Evolutionary conservation across 345 rosid species (phyloP), one percentile per base, ranked within the genome.

Genomic region (Populus tremula): DNA sequence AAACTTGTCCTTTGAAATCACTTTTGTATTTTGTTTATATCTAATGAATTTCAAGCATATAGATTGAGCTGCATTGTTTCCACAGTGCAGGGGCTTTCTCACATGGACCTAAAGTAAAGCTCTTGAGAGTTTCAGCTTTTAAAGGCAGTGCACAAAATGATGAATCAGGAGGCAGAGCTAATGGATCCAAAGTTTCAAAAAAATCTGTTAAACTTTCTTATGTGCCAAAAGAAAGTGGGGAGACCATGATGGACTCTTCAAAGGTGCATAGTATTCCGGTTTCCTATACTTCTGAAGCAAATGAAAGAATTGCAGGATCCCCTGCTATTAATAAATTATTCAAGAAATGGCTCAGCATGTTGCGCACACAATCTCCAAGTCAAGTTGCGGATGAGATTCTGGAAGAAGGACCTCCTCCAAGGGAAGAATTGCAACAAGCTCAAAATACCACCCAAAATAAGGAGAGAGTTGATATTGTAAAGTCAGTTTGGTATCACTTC

Each of bases 271-370:
- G 85, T 80, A 82, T 85, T 70, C 90, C 90, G 5, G 76, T 91
- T 86, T 84, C 94, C 41, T 92, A 84, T 87, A 85, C 91, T 35
- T 87, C 93, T 2, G 88, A 89, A 77, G 78, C 89, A 67, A 90
- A 86, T 36, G 93, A 87, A 67, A 82, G 88, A 31, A 67, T 88
- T 67, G 76, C 81, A 67, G 91, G 89, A 39, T 90, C 93, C 11
- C 90, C 91, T 64, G 93, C 94, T 84, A 90, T 92, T 75, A 92
- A 87, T 67, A 89, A 81, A 73, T 85, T 91, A 74, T 94, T 94
- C 82, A 91, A 88, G 87, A 92, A 91, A 82, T 92, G 97, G 98
- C 82, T 92, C 80, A 87, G 85, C 78, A 72, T 89, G 82, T 73
- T 90, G 84, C 80, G 87, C 59, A 84, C 92, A 35, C 91, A 87